Percentiles rank a stretch among this genome's conserved stretches.
phyloP scores from a whole-genome alignment of 2,329 filamentous ascomycete genomes.

The Stachybotrys elegans region DNA sequence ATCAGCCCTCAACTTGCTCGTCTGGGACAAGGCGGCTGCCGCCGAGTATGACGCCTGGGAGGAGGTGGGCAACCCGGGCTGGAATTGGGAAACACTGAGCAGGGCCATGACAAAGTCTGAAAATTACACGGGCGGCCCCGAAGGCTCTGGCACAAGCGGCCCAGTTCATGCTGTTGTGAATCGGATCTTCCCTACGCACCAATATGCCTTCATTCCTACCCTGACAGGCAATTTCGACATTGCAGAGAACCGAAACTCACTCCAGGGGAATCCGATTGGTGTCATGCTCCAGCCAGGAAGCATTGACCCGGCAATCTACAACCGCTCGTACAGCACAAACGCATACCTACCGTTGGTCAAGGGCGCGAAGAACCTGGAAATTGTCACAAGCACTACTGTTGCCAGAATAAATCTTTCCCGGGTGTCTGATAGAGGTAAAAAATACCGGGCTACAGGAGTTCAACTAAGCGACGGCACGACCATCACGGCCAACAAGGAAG shows the following conservation, averaged over 20 bases:
- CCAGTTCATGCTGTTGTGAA: slow-evolving; percentile 26
- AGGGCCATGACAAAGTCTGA: not conserved
- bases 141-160: slow-evolving; percentile 2
- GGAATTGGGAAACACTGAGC: not conserved
- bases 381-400: not conserved
- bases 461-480: not conserved
- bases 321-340: slow-evolving; percentile 37
- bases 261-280: slow-evolving; percentile 40
- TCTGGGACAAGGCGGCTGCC: not conserved
- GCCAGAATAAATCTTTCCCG: not conserved
- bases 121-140: not conserved
- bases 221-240: slow-evolving; percentile 34
- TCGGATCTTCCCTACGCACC: slow-evolving; percentile 35
- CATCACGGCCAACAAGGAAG: not conserved
- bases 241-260: slow-evolving; percentile 30
- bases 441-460: not conserved
- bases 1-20: not conserved
- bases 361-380: not conserved
- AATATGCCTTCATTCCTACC: slow-evolving; percentile 36
- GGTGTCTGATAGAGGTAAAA: not conserved
- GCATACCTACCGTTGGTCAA: not conserved
- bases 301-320: slow-evolving; percentile 37
- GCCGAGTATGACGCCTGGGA: not conserved
- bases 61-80: not conserved
- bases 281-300: slow-evolving; percentile 44